Evolutionary conservation across 495 filamentous ascomycete genomes (phyloP), one percentile per base, ranked within the genome.

Genomic region (Trichoderma gamsii): DNA sequence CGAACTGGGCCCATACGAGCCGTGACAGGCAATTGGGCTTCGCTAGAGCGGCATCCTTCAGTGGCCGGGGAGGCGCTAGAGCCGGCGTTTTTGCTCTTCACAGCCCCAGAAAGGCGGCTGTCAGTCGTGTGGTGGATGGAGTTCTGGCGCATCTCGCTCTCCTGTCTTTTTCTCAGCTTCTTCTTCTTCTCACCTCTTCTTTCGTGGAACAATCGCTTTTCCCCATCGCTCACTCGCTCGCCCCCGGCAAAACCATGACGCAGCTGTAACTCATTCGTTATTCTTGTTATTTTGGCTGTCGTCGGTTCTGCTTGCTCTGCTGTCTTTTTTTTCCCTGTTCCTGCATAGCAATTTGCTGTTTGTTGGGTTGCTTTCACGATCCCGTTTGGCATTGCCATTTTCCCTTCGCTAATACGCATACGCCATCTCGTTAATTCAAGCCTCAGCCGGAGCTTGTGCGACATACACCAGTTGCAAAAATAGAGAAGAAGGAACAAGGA

Each of bases 241-340:
- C 13, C 8, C 25, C 27, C 27, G 27, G 23, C 56, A 18, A 18
- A 61, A 18, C 56, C 56, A 61, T 61, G 56, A 61, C 56, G 56
- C 56, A 61, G 56, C 56, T 15, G 27, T 61, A 61, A 61, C 56
- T 35, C 56, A 61, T 25, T 61, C 56, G 56, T 56, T 61, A 38
- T 56, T 61, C 16, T 25, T 13, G 23, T 61, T 61, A 29, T 32
- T 61, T 8, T 32, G 8, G 56, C 56, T 61, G 56, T 61, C 56
- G 56, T 61, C 56, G 56, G 56, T 13, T 32, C 27, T 61, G 27
- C 27, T 29, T 29, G 29, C 29, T 29, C 4, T 29, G 29, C 29
- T 29, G 29, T 29, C 29, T 4, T 1, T 1, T 29, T 29, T 29
- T 29, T 29, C 23, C 3, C 49, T 56, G 4, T 46, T 46, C 18